These are phyloP conservation scores for Jatropha podagrica DNA, from an alignment of 441 rosid species.

Conservation along the genomic window DNA sequence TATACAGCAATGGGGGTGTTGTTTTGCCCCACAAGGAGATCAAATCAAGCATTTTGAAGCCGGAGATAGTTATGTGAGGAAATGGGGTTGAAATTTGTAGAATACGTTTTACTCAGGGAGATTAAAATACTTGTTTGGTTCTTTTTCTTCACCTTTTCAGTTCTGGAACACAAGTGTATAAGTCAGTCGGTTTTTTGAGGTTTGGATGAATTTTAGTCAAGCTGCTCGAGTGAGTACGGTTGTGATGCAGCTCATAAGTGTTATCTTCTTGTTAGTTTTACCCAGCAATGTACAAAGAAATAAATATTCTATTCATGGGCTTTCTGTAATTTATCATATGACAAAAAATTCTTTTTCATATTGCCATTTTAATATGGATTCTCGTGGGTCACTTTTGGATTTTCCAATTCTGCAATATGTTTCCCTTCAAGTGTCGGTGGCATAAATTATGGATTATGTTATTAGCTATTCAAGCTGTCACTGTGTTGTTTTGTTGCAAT, in stretches of 20 bases:
- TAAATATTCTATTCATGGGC: constrained; percentile 24
- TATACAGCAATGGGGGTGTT: constrained; percentile 93
- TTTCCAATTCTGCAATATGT: background rate
- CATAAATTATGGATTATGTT: background rate
- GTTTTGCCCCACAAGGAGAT: constrained; percentile 95
- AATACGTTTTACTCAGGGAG: constrained; percentile 14
- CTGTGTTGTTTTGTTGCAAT: too few species aligned
- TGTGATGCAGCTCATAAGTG: constrained; percentile 15
- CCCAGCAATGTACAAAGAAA: constrained; percentile 29
- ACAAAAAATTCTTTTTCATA: background rate
- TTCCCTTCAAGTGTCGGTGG: constrained; percentile 20
- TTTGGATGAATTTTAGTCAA: constrained; percentile 15
- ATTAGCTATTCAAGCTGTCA: too few species aligned
- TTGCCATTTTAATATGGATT: background rate
- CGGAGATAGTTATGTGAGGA: constrained; percentile 90
- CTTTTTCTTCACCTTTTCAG: constrained; percentile 12
- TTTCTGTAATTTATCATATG: constrained; percentile 19
- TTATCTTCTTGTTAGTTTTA: constrained; percentile 13
- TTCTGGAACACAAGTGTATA: constrained; percentile 20
- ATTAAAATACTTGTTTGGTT: constrained; percentile 10
- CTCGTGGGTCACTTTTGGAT: background rate
- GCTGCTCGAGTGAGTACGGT: constrained; percentile 17
- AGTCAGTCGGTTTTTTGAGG: constrained; percentile 16
- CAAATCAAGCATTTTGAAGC: constrained; percentile 90
- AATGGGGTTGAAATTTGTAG: constrained; percentile 11